A percentile compares a stretch with the other conserved stretches of the same genome.
phyloP scores from a whole-genome alignment of 2,329 filamentous ascomycete genomes.

The Gaeumannomyces sp. region DNA sequence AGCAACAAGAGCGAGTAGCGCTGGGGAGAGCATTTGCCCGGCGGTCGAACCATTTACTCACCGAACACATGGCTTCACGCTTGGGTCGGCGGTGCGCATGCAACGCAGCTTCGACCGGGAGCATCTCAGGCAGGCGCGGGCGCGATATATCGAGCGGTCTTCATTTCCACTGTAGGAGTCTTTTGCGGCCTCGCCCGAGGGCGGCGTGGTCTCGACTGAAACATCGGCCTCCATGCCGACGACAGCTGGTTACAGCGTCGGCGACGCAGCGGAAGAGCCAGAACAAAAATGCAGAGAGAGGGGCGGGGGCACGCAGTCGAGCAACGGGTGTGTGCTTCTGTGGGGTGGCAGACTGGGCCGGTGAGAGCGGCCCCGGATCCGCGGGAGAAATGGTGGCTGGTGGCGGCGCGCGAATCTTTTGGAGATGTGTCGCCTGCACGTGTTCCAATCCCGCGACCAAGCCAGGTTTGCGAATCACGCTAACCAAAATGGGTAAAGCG shows the following conservation, averaged over 20 bases:
- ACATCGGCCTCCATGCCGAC: neutral
- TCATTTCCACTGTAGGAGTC: neutral
- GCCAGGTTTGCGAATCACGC: neutral
- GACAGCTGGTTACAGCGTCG: neutral
- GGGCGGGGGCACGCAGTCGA: too few relatives aligned
- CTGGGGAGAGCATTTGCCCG: too few relatives aligned
- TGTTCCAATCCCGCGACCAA: too few relatives aligned
- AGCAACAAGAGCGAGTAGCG: too few relatives aligned
- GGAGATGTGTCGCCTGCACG: too few relatives aligned
- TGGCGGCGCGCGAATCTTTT: neutral
- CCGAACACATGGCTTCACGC: constrained; percentile 18
- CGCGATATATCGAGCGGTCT: constrained; percentile 4
- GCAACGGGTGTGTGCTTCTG: neutral
- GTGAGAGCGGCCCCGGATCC: neutral
- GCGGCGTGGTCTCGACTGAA: neutral
- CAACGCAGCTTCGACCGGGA: constrained; percentile 20
- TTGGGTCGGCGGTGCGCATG: constrained; percentile 18
- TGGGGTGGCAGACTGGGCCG: too few relatives aligned
- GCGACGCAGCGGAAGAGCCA: too few relatives aligned
- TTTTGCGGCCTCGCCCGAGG: neutral
- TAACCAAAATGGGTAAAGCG: too few relatives aligned
- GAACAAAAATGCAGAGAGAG: neutral
- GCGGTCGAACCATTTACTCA: neutral
- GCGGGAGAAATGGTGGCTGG: neutral
- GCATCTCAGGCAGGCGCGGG: constrained; percentile 26